Base-by-base conservation (phyloP, 768 basidiomycete species). In the Serpula lacrymans region DNA sequence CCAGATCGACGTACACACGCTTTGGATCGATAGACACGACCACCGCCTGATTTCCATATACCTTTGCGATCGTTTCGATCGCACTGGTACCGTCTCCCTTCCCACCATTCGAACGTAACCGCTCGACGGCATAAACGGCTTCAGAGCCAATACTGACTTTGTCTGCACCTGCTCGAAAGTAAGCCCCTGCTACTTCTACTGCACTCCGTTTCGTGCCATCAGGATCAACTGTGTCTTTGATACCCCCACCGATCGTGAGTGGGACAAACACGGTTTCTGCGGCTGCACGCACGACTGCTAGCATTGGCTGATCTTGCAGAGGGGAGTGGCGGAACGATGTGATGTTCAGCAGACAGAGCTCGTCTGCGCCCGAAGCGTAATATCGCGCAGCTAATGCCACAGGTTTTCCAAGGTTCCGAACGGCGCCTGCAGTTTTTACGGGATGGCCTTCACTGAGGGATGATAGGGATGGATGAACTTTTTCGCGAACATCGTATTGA, bases 301-400 rank as follows among this genome's bases (percentile, higher is more conserved):
- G 78, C 96, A 99, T 98, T 1, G 96, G 96, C 65, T 99, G 96
- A 64, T 98, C 96, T 31, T 74, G 83, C 25, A 99, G 74, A 1
- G 96, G 94, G 11, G 92, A 97, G 55, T 88, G 85, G 46, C 96
- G 88, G 80, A 99, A 99, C 47, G 95, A 96, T 12, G 96, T 99
- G 72, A 99, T 99, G 67, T 99, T 99, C 59, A 99, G 84, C 48
- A 99, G 82, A 60, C 92, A 96, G 25, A 99, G 72, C 65, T 99
- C 96, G 63, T 99, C 96, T 33, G 95, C 95, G 23, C 93, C 93
- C 23, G 82, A 78, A 9, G 68, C 60, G 65, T 84, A 98, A 68
- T 99, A 98, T 49, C 78, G 80, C 34, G 75, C 77, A 2, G 94
- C 86, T 45, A 98, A 82, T 21, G 88, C 80, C 53, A 99, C 90